Evolutionary conservation across 768 basidiomycete genomes (phyloP).

Genomic region (Chalciporus chontae): DNA sequence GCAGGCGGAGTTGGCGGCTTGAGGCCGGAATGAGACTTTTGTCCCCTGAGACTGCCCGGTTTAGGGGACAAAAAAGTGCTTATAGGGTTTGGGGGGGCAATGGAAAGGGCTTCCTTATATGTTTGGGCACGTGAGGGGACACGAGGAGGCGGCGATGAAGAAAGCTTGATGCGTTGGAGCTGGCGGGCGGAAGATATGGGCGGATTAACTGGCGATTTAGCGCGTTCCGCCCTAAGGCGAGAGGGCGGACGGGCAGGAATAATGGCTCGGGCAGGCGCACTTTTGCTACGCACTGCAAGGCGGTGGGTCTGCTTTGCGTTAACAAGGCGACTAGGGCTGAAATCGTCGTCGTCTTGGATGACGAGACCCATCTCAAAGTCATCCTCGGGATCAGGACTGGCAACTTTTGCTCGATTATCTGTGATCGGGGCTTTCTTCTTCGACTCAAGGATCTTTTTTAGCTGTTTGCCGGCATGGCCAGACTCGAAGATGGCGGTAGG

Average conservation of each 20-base stretch:
- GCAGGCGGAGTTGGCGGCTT: constrained; percentile 73
- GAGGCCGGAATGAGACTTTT: constrained; percentile 81
- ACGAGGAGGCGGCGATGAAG: constrained; percentile 65
- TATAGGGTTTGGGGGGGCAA: constrained; percentile 46
- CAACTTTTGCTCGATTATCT: constrained; percentile 48
- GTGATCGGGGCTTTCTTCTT: constrained; percentile 56
- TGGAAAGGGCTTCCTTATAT: constrained; percentile 52
- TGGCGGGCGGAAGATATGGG: constrained; percentile 69
- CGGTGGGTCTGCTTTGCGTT: constrained; percentile 45
- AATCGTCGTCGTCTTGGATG: constrained; percentile 78
- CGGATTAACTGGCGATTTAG: constrained; percentile 70
- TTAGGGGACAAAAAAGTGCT: constrained; percentile 63
- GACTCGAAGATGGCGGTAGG: constrained; percentile 76
- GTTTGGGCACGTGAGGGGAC: constrained; percentile 52
- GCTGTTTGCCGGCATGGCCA: constrained; percentile 50
- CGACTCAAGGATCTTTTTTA: constrained; percentile 48
- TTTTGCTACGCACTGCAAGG: constrained; percentile 53
- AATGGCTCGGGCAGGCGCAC: constrained; percentile 49
- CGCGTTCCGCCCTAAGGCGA: constrained; percentile 55
- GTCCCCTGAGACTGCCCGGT: constrained; percentile 72
- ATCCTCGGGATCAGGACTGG: constrained; percentile 69
- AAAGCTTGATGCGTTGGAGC: constrained; percentile 61
- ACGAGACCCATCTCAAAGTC: constrained; percentile 85
- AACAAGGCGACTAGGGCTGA: constrained; percentile 72
- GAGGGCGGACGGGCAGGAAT: constrained; percentile 61